A percentile compares a stretch with the other conserved stretches of the same genome.
Evolutionary conservation across 345 rosid genomes (phyloP).

Genomic region (Salix caprea): DNA sequence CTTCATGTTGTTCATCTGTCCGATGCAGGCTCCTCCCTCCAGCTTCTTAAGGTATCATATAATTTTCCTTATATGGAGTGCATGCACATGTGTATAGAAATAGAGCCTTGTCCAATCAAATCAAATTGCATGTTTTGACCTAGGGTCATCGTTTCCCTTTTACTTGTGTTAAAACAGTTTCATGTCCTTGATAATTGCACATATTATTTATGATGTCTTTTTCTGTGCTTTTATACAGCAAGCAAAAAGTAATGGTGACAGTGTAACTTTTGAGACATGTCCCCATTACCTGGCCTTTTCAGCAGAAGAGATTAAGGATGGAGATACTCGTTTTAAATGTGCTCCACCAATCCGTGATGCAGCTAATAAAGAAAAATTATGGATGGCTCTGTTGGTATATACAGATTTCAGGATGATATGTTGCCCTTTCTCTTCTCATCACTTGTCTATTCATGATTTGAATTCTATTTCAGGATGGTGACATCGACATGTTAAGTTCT

Average conservation of each 20-base stretch:
- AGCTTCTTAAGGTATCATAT: constrained; percentile 60
- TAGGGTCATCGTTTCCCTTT: neutral
- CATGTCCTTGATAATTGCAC: neutral
- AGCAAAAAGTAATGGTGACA: constrained; percentile 74
- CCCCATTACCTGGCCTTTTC: constrained; percentile 95
- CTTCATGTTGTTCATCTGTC: constrained; percentile 90
- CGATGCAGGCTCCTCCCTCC: constrained; percentile 75
- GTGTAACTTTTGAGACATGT: constrained; percentile 85
- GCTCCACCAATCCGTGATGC: constrained; percentile 86
- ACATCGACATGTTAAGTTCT: constrained; percentile 83
- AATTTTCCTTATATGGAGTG: neutral
- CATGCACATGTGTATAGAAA: neutral
- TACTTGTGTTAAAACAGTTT: neutral
- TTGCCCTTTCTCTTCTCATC: constrained; percentile 2
- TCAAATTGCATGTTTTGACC: neutral
- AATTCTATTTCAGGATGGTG: constrained; percentile 57
- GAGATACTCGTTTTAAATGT: constrained; percentile 96
- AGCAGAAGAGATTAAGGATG: constrained; percentile 81
- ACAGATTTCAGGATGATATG: constrained; percentile 5
- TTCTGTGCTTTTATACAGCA: constrained; percentile 33
- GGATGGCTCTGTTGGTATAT: constrained; percentile 86
- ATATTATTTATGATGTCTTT: neutral
- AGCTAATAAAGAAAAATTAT: constrained; percentile 67
- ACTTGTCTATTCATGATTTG: constrained; percentile 2
- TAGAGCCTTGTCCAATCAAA: too few species aligned